Percentiles rank a stretch among this genome's conserved stretches.
Conservation (phyloP, 108 stramenopile species). For the Cyclotella cryptica region DNA sequence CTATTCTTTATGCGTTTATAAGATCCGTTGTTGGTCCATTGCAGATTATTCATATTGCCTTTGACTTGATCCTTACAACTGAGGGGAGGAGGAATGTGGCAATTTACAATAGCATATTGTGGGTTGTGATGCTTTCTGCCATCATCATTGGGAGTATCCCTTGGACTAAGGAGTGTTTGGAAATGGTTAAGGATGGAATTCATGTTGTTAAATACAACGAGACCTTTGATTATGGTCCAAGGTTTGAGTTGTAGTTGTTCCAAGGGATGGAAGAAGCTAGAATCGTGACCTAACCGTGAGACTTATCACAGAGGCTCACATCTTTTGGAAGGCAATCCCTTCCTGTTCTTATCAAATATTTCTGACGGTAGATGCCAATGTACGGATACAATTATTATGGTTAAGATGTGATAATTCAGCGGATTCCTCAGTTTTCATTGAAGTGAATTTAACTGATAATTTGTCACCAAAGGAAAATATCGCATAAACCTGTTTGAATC, state of each 20-base stretch:
- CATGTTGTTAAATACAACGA: constrained; percentile 18
- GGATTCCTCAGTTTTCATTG: no score
- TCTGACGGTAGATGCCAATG: no score
- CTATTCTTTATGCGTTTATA: constrained; percentile 47
- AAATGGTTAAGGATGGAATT: constrained; percentile 29
- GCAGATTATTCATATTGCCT: constrained; percentile 53
- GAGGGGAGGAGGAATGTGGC: constrained; percentile 58
- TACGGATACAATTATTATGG: no score
- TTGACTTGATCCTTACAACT: constrained; percentile 48
- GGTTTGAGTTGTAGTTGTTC: constrained; percentile 26
- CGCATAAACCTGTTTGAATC: no score
- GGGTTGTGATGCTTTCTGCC: constrained; percentile 64
- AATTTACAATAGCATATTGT: constrained; percentile 48
- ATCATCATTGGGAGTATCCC: constrained; percentile 63
- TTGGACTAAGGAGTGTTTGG: constrained; percentile 43
- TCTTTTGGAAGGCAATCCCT: no score
- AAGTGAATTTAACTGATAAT: no score
- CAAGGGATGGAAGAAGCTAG: not conserved
- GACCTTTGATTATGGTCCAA: constrained; percentile 19
- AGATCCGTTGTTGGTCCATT: constrained; percentile 57
- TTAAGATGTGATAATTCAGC: no score
- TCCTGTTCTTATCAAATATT: no score
- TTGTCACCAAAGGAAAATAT: no score
- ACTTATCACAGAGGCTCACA: not conserved
- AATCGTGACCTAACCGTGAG: not conserved